Evolutionary conservation across 2,329 filamentous ascomycete genomes (phyloP).

Genomic region (Bisporella sp.): DNA sequence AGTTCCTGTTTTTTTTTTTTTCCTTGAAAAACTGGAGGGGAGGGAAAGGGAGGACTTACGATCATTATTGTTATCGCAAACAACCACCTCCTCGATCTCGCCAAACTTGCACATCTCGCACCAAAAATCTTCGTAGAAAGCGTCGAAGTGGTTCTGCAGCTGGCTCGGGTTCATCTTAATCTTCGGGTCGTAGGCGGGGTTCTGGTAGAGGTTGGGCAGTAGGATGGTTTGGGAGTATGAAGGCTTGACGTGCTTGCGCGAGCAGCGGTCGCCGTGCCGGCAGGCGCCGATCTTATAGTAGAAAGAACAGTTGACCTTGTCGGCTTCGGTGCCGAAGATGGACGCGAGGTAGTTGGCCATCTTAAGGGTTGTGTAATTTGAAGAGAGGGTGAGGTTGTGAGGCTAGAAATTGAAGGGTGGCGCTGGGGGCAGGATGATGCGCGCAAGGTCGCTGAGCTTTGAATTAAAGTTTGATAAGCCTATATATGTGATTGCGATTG

Average conservation of each 20-base stretch:
- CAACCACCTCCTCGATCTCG: conserved; percentile 93
- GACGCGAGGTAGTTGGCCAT: conserved; percentile 99
- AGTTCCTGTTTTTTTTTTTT: conserved; percentile 1
- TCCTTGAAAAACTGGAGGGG: neutral
- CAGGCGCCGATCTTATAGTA: conserved; percentile 99
- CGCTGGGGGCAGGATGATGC: no score
- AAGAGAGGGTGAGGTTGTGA: neutral
- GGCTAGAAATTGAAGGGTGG: no score
- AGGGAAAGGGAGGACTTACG: conserved; percentile 11
- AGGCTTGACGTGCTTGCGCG: conserved; percentile 97
- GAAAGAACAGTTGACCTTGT: conserved; percentile 99
- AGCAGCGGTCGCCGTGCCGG: conserved; percentile 96
- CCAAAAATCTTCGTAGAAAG: conserved; percentile 99
- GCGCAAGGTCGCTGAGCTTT: no score
- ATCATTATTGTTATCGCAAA: conserved; percentile 99
- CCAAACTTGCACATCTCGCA: conserved; percentile 99
- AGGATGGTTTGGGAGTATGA: conserved; percentile 97
- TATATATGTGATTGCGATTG: no score
- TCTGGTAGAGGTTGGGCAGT: conserved; percentile 98
- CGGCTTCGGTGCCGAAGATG: conserved; percentile 99
- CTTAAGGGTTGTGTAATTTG: conserved; percentile 15
- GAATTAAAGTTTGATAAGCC: no score
- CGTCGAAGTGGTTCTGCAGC: conserved; percentile 98
- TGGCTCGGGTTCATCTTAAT: conserved; percentile 95
- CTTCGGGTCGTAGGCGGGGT: conserved; percentile 93